Percentiles rank a stretch among this genome's conserved stretches.
phyloP scores from a whole-genome alignment of 2,329 filamentous ascomycete species.

The Coniella lustricola region DNA sequence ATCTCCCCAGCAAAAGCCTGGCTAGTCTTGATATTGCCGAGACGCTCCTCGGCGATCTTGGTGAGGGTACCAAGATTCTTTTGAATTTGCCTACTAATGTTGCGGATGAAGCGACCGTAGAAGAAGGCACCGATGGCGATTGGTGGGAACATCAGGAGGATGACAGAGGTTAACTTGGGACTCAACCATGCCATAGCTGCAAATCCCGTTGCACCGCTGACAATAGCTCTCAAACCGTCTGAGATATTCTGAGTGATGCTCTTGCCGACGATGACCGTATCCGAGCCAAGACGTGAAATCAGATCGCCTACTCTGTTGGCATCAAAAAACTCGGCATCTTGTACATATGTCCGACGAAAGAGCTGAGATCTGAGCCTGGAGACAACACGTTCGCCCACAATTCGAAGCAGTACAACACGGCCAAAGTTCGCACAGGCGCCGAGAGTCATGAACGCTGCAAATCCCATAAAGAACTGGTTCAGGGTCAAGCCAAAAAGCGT shows the following conservation, averaged over 20 bases:
- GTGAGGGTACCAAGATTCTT: constrained; percentile 87
- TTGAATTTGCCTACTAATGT: constrained; percentile 86
- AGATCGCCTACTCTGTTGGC: constrained; percentile 94
- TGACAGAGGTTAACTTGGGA: constrained; percentile 78
- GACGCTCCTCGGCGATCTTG: constrained; percentile 95
- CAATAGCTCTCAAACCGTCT: constrained; percentile 83
- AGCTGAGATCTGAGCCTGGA: constrained; percentile 81
- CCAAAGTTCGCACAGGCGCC: constrained; percentile 91
- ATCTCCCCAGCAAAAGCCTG: constrained; percentile 94
- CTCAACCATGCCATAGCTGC: constrained; percentile 94
- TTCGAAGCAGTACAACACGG: constrained; percentile 83
- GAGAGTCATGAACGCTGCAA: constrained; percentile 68
- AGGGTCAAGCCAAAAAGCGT: constrained; percentile 78
- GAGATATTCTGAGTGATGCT: constrained; percentile 97
- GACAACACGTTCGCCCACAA: constrained; percentile 92
- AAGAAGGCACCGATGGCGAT: constrained; percentile 86
- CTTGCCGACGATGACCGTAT: constrained; percentile 97
- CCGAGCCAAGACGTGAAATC: constrained; percentile 89
- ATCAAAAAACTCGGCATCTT: constrained; percentile 98
- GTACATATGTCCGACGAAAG: constrained; percentile 87
- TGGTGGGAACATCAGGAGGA: constrained; percentile 82
- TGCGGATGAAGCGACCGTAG: constrained; percentile 83
- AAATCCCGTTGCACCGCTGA: constrained; percentile 86
- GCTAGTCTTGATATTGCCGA: constrained; percentile 93
- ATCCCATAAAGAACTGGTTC: constrained; percentile 78